phyloP scores from a whole-genome alignment of 352 stramenopile genomes.

The Phytophthora foliorum region DNA sequence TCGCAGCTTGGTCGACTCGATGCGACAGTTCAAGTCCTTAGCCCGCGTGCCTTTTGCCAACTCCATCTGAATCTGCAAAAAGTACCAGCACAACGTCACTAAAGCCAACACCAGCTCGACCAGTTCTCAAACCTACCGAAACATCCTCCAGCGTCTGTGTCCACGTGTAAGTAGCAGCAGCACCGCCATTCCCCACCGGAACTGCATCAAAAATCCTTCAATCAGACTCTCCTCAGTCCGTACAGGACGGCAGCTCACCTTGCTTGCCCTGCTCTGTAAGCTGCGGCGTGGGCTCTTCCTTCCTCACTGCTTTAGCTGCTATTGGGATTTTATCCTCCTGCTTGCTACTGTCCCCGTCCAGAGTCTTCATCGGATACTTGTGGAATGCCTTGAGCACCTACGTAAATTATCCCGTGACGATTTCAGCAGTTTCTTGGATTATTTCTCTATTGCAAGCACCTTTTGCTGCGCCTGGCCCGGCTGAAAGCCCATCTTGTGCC shows the following conservation, averaged over 20 bases:
- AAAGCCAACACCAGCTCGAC: not conserved
- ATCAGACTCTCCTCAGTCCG: not conserved
- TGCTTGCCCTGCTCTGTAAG: slow-evolving; percentile 80
- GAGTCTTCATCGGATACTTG: slow-evolving; percentile 68
- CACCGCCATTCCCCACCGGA: slow-evolving; percentile 91
- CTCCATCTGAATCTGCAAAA: slow-evolving; percentile 81
- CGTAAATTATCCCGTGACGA: not conserved
- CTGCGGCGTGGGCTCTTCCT: slow-evolving; percentile 16
- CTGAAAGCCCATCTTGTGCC: slow-evolving; percentile 69
- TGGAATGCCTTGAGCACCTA: slow-evolving; percentile 65
- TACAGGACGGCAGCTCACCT: slow-evolving; percentile 28
- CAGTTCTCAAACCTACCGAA: slow-evolving; percentile 59
- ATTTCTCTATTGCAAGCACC: slow-evolving; percentile 19
- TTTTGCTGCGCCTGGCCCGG: slow-evolving; percentile 71
- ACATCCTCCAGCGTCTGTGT: slow-evolving; percentile 98
- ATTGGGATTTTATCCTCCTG: not conserved
- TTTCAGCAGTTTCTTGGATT: not conserved
- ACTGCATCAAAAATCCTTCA: slow-evolving; percentile 67
- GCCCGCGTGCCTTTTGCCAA: slow-evolving; percentile 91
- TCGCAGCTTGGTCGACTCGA: slow-evolving; percentile 89
- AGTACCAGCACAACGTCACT: slow-evolving; percentile 1
- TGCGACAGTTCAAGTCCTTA: slow-evolving; percentile 93
- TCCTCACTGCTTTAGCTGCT: slow-evolving; percentile 1
- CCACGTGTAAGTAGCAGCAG: slow-evolving; percentile 94
- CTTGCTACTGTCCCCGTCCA: slow-evolving; percentile 40